These are phyloP conservation scores for Apiospora koreana DNA, from an alignment of 2,329 filamentous ascomycete species.

Conservation along the genomic window DNA sequence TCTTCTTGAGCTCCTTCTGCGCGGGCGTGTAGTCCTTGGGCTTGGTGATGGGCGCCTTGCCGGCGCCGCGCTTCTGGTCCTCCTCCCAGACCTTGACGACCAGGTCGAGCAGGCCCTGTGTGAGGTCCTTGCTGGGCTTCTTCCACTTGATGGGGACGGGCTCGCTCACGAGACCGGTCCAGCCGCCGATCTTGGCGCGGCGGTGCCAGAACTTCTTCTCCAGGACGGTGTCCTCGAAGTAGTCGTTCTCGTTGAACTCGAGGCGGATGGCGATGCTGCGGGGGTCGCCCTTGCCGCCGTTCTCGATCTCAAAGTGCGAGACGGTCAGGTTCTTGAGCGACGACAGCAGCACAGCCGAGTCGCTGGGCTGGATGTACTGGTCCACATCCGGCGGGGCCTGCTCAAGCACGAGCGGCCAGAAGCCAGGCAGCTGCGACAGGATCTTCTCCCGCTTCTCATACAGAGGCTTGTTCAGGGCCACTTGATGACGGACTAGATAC, in stretches of 20 bases:
- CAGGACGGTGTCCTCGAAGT: slow-evolving; percentile 75
- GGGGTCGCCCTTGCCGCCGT: slow-evolving; percentile 68
- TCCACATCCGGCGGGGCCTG: slow-evolving; percentile 84
- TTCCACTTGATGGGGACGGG: slow-evolving; percentile 90
- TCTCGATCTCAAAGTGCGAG: slow-evolving; percentile 75
- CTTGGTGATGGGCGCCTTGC: slow-evolving; percentile 29
- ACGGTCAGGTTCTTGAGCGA: slow-evolving; percentile 71
- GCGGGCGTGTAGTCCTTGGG: slow-evolving; percentile 42
- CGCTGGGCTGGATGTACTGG: slow-evolving; percentile 80
- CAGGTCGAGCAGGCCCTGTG: slow-evolving; percentile 74
- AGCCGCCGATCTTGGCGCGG: slow-evolving; percentile 64
- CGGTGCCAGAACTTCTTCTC: slow-evolving; percentile 95
- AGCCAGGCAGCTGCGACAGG: slow-evolving; percentile 75
- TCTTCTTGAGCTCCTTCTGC: slow-evolving; percentile 52
- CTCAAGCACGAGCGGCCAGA: slow-evolving; percentile 95
- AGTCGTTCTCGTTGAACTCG: slow-evolving; percentile 78
- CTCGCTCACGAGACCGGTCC: slow-evolving; percentile 80
- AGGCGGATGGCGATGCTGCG: slow-evolving; percentile 77
- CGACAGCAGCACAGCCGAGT: slow-evolving; percentile 71
- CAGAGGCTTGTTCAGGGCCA: slow-evolving; percentile 66
- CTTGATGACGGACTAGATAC: slow-evolving; percentile 69
- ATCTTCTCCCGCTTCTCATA: slow-evolving; percentile 75
- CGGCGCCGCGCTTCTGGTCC: slow-evolving; percentile 41
- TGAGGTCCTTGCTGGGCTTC: slow-evolving; percentile 75
- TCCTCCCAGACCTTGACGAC: slow-evolving; percentile 71